Conservation (phyloP, 495 filamentous ascomycete species). For the Mytilinidion resinicola region DNA sequence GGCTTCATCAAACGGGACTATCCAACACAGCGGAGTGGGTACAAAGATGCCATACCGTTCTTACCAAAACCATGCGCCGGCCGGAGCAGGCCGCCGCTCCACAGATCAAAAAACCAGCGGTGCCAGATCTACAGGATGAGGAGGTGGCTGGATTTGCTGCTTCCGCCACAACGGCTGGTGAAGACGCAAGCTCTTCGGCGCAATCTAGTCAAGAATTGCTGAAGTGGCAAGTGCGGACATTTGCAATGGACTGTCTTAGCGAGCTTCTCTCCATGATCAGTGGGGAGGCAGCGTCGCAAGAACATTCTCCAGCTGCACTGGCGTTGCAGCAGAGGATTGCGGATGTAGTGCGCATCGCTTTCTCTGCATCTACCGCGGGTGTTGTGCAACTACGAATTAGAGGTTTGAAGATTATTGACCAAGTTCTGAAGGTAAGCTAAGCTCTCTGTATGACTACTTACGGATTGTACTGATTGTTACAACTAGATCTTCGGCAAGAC, state of each 20-base stretch:
- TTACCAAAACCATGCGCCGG: slow-evolving; percentile 74
- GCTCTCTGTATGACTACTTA: not conserved
- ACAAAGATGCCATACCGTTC: slow-evolving; percentile 74
- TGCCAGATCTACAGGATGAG: slow-evolving; percentile 82
- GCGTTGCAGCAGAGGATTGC: slow-evolving; percentile 78
- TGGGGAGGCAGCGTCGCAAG: slow-evolving; percentile 62
- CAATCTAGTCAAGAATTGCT: slow-evolving; percentile 75
- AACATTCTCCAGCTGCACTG: slow-evolving; percentile 63
- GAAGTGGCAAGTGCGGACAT: slow-evolving; percentile 92
- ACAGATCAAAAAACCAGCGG: slow-evolving; percentile 45
- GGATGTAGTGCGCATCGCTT: slow-evolving; percentile 94
- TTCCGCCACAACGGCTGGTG: slow-evolving; percentile 55
- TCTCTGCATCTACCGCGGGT: slow-evolving; percentile 90
- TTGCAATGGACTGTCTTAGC: slow-evolving; percentile 86
- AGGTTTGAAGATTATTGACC: slow-evolving; percentile 88
- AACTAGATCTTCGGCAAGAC: slow-evolving; percentile 82
- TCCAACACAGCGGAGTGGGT: slow-evolving; percentile 76
- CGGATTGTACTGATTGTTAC: slow-evolving; percentile 17
- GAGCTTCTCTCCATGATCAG: slow-evolving; percentile 70
- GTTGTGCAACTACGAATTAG: slow-evolving; percentile 83
- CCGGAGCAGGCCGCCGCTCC: slow-evolving; percentile 43
- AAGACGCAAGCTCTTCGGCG: slow-evolving; percentile 54
- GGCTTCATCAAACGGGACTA: slow-evolving; percentile 81
- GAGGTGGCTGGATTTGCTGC: slow-evolving; percentile 92
- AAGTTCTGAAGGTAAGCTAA: slow-evolving; percentile 61